These are phyloP conservation scores for Leccinum olivaceoglutinosum DNA, from an alignment of 1,284 basidiomycete species.

Conservation along the genomic window DNA sequence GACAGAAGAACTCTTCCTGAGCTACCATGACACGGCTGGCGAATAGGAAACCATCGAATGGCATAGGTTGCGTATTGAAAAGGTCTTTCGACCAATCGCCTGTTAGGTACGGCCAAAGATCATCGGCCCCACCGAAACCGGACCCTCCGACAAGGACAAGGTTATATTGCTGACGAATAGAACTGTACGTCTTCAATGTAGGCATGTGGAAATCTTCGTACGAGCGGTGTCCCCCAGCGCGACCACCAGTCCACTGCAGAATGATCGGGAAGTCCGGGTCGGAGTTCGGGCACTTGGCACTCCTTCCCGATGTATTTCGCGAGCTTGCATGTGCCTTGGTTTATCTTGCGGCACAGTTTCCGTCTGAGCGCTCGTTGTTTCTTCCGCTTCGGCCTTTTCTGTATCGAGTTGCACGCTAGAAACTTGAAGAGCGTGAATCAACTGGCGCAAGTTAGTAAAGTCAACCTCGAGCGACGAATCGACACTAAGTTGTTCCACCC, in stretches of 20 bases:
- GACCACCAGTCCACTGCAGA: constrained; percentile 97
- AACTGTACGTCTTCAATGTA: constrained; percentile 83
- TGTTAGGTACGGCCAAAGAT: constrained; percentile 95
- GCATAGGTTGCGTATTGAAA: constrained; percentile 93
- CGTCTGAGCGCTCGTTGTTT: background rate
- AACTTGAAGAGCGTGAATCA: constrained; percentile 45
- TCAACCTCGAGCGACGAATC: background rate
- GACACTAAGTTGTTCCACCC: constrained; percentile 26
- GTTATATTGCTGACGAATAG: constrained; percentile 87
- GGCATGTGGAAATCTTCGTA: constrained; percentile 99
- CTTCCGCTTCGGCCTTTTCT: constrained; percentile 38
- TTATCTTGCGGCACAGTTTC: background rate
- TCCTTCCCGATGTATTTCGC: background rate
- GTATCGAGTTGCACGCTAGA: constrained; percentile 53
- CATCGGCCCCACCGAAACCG: constrained; percentile 93
- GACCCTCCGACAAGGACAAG: constrained; percentile 93
- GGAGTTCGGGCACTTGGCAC: constrained; percentile 30
- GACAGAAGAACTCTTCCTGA: constrained; percentile 86
- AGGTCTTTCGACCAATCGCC: constrained; percentile 89
- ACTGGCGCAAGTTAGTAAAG: constrained; percentile 33
- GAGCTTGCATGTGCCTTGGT: constrained; percentile 30
- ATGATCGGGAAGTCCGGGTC: constrained; percentile 98
- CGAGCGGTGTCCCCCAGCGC: constrained; percentile 98
- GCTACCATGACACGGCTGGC: constrained; percentile 97
- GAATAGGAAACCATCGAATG: constrained; percentile 96